phyloP scores from a whole-genome alignment of 2,329 filamentous ascomycete species.

The Cryphonectria carpinicola region DNA sequence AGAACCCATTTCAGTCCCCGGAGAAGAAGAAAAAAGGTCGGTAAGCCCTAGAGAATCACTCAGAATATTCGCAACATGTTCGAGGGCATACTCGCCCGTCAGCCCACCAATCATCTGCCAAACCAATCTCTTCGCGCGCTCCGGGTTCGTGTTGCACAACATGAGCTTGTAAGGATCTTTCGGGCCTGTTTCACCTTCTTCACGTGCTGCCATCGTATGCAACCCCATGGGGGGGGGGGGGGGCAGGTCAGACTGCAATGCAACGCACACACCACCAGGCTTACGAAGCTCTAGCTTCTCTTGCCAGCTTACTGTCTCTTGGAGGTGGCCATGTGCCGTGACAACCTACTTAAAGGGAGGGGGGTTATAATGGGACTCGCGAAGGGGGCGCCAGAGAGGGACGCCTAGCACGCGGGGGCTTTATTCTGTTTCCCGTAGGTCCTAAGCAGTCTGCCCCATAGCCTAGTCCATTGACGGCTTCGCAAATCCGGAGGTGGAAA shows the following conservation, averaged over 20 bases:
- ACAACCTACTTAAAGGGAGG: not conserved
- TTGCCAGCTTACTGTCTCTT: not conserved
- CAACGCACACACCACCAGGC: not conserved
- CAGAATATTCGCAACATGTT: conserved; percentile 64
- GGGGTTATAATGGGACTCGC: not conserved
- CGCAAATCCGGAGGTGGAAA: not conserved
- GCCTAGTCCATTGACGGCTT: not conserved
- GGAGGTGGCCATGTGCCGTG: not conserved
- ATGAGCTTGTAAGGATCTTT: conserved; percentile 65
- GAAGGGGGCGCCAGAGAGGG: not conserved
- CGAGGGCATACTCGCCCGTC: conserved; percentile 66
- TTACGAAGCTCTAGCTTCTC: not conserved
- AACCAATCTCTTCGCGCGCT: conserved; percentile 65
- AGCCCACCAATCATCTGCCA: conserved; percentile 64
- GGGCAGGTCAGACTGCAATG: not conserved
- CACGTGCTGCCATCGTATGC: conserved; percentile 28
- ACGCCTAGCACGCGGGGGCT: not conserved
- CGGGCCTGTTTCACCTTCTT: conserved; percentile 33
- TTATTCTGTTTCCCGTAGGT: not conserved
- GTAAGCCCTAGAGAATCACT: conserved; percentile 45
- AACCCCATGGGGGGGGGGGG: no score
- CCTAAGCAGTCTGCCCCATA: not conserved
- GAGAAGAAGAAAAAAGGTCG: no score
- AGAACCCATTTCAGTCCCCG: not conserved
- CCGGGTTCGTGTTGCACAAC: conserved; percentile 70